Evolutionary conservation across 352 stramenopile genomes (phyloP).

Genomic region (Phytophthora crassamura): DNA sequence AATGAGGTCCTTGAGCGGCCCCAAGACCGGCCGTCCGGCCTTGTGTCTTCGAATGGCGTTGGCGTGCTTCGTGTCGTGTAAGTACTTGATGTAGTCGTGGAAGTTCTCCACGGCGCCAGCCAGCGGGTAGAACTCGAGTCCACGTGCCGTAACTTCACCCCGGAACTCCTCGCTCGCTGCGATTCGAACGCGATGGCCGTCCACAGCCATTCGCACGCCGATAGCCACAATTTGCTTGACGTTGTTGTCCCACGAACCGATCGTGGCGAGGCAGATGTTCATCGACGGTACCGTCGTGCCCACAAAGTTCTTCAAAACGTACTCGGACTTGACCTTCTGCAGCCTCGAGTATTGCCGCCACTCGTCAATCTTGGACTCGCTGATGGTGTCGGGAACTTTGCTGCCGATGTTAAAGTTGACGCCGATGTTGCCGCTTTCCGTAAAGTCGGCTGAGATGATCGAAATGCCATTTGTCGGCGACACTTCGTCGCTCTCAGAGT

Average conservation of each 20-base stretch:
- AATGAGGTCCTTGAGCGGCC: constrained; percentile 37
- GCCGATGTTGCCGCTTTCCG: constrained; percentile 34
- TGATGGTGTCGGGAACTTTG: constrained; percentile 29
- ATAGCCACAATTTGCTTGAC: constrained; percentile 68
- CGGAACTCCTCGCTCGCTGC: constrained; percentile 76
- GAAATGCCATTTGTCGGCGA: constrained; percentile 22
- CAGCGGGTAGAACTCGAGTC: constrained; percentile 62
- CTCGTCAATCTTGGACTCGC: constrained; percentile 22
- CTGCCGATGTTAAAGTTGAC: constrained; percentile 33
- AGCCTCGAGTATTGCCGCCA: constrained; percentile 34
- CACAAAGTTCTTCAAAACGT: constrained; percentile 26
- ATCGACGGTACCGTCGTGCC: constrained; percentile 34
- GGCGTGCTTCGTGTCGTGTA: constrained; percentile 38
- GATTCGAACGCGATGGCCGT: constrained; percentile 87
- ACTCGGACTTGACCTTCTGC: constrained; percentile 35
- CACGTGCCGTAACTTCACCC: constrained; percentile 47
- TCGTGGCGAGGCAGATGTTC: constrained; percentile 55
- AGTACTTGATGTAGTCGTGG: constrained; percentile 47
- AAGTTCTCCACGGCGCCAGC: constrained; percentile 36
- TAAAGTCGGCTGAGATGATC: constrained; percentile 32
- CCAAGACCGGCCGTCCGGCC: constrained; percentile 26
- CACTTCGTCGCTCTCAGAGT: constrained; percentile 25
- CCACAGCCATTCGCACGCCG: constrained; percentile 54
- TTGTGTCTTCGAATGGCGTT: constrained; percentile 38
- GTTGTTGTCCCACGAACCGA: constrained; percentile 59